These are phyloP conservation scores for Hypoxylon sp. DNA, from an alignment of 2,329 filamentous ascomycete genomes.

Conservation along the genomic window DNA sequence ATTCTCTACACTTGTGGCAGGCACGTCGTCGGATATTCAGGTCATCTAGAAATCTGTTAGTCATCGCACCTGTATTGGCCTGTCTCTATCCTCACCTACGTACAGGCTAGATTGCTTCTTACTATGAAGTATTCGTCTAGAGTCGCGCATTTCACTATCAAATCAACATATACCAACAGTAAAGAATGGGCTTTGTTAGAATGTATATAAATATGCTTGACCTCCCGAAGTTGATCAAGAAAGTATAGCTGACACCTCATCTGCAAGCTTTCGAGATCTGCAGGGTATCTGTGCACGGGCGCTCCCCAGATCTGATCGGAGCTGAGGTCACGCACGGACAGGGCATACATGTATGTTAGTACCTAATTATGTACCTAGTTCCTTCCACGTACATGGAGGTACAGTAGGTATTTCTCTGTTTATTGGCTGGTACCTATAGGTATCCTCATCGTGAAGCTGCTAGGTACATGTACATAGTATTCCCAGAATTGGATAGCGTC, in stretches of 20 bases:
- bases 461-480: not conserved
- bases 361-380: constrained; percentile 3
- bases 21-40: not conserved
- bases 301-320: constrained; percentile 10
- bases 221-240: not conserved
- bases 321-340: constrained; percentile 19
- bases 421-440: constrained; percentile 16
- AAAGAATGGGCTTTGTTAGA: not conserved
- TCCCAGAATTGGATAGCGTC: constrained; percentile 16
- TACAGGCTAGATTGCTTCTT: not conserved
- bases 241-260: constrained; percentile 2
- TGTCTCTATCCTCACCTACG: not conserved
- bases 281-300: constrained; percentile 29
- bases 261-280: constrained; percentile 32
- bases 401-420: not conserved
- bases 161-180: not conserved
- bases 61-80: constrained; percentile 4
- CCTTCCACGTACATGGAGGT: not conserved
- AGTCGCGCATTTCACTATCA: not conserved
- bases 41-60: not conserved
- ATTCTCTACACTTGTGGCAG: constrained; percentile 14
- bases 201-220: no score
- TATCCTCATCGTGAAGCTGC: not conserved
- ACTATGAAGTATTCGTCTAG: not conserved
- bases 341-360: no score